Conservation (phyloP, 2,329 filamentous ascomycete species). For the Fusarium albosuccineum region DNA sequence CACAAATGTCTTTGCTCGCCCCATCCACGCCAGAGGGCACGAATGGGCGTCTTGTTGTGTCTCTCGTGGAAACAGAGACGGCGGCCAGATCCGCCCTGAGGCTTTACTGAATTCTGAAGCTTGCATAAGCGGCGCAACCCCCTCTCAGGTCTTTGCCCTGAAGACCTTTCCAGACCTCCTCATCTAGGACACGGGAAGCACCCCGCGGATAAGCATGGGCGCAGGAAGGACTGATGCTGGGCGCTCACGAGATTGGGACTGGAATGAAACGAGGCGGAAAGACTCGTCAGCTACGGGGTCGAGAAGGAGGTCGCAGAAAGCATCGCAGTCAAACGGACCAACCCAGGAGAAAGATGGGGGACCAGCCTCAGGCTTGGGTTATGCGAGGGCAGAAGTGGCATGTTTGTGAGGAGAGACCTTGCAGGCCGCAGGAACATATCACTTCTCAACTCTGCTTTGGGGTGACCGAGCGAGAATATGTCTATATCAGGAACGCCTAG, state of each 20-base stretch:
- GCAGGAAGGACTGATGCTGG: slow-evolving; percentile 18
- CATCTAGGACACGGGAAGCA: slow-evolving; percentile 33
- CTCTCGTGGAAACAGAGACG: slow-evolving; percentile 39
- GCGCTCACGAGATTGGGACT: slow-evolving; percentile 18
- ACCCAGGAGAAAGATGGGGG: slow-evolving; percentile 20
- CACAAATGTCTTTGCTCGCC: slow-evolving; percentile 33
- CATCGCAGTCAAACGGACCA: slow-evolving; percentile 27
- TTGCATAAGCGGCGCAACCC: slow-evolving; percentile 50
- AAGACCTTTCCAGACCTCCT: slow-evolving; percentile 21
- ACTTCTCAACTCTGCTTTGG: slow-evolving; percentile 34
- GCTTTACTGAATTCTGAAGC: slow-evolving; percentile 43
- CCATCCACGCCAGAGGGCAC: slow-evolving; percentile 32
- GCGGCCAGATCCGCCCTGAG: slow-evolving; percentile 37
- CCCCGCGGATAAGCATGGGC: slow-evolving; percentile 22
- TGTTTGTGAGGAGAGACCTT: slow-evolving; percentile 25
- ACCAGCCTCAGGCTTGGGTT: slow-evolving; percentile 22
- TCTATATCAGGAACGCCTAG: slow-evolving; percentile 21
- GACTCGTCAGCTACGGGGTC: slow-evolving; percentile 32
- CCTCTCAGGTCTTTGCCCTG: slow-evolving; percentile 24
- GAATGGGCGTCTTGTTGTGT: slow-evolving; percentile 41
- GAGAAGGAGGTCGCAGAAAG: slow-evolving; percentile 33
- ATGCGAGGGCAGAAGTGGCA: slow-evolving; percentile 20
- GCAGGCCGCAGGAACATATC: slow-evolving; percentile 38
- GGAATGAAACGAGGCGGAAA: slow-evolving; percentile 32
- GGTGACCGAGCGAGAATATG: slow-evolving; percentile 15